A percentile compares a stretch with the other conserved stretches of the same genome.
Evolutionary conservation across 805 yeast species (phyloP).

Genomic region (Ogataea degrootiae): DNA sequence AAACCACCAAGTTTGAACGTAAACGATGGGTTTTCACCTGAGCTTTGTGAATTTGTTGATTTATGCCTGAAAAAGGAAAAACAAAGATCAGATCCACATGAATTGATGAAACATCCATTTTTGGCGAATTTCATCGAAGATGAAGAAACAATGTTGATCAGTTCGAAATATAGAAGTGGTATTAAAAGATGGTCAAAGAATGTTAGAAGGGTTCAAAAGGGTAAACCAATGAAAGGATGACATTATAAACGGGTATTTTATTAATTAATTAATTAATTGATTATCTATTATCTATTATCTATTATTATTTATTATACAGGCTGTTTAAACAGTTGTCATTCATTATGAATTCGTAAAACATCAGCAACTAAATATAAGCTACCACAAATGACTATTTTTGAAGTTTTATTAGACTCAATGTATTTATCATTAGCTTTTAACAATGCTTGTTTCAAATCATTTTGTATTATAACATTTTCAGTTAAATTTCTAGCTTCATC

Average conservation of each 20-base stretch:
- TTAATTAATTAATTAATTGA: neutral
- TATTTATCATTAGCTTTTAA: conserved; percentile 14
- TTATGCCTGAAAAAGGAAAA: conserved; percentile 72
- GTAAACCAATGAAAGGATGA: conserved; percentile 20
- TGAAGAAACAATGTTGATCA: conserved; percentile 27
- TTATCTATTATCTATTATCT: neutral
- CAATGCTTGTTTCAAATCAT: conserved; percentile 26
- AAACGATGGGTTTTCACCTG: conserved; percentile 41
- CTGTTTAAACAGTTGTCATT: neutral
- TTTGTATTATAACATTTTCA: conserved; percentile 21
- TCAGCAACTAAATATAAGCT: conserved; percentile 66
- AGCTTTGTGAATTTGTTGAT: conserved; percentile 64
- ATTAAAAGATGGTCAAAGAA: conserved; percentile 34
- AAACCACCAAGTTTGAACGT: conserved; percentile 67
- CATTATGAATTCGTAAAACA: conserved; percentile 29
- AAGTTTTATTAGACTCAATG: conserved; percentile 1
- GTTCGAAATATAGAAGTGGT: conserved; percentile 20
- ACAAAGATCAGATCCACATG: conserved; percentile 69
- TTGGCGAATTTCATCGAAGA: conserved; percentile 28
- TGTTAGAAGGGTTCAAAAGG: conserved; percentile 33
- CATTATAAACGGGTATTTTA: neutral
- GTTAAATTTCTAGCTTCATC: conserved; percentile 17
- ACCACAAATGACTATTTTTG: conserved; percentile 54
- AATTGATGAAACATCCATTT: conserved; percentile 44
- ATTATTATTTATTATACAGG: neutral